Base-by-base conservation (phyloP, 2,329 filamentous ascomycete genomes). In the Hypocreales sp. region DNA sequence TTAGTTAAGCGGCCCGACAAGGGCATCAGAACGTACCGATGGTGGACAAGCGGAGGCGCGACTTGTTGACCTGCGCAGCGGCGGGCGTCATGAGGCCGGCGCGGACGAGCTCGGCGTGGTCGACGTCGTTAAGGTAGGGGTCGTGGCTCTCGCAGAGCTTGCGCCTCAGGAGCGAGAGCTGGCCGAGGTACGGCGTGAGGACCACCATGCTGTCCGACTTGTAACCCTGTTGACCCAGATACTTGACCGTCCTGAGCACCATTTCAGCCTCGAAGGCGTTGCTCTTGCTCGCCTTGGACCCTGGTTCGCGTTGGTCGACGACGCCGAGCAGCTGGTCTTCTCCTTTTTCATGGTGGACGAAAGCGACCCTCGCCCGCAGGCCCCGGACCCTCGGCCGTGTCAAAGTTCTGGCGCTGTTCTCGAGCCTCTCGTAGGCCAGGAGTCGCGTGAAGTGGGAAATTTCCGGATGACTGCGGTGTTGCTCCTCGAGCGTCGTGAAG, bases 161-260 rank as follows among this genome's bases (percentile, higher is more conserved):
- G 0, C 71, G 56, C 12, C 53, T 46, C 2, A 84, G 51, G 0
- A 76, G 52, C 3, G 52, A 61, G 0, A 84, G 46, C 36, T 83
- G 78, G 0, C 76, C 78, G 0, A 83, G 54, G 37, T 86, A 84
- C 0, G 79, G 79, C 0, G 76, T 80, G 2, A 84, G 45, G 0
- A 86, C 54, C 0, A 81, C 77, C 8, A 83, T 55, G 3, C 78
- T 52, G 4, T 70, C 56, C 0, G 72, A 71, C 4, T 61, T 59
- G 39, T 83, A 84, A 0, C 76, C 76, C 36, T 86, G 78, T 33
- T 81, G 79, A 0, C 56, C 70, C 0, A 86, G 50, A 36, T 81
- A 82, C 5, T 60, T 63, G 2, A 84, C 67, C 26, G 62, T 64
- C 35, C 64, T 69, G 13, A 82, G 43, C 0, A 78, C 62, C 62